A percentile compares a stretch with the other conserved stretches of the same genome.
Evolutionary conservation across 2,329 filamentous ascomycete species (phyloP).

Genomic region (Aaosphaeria arxii): DNA sequence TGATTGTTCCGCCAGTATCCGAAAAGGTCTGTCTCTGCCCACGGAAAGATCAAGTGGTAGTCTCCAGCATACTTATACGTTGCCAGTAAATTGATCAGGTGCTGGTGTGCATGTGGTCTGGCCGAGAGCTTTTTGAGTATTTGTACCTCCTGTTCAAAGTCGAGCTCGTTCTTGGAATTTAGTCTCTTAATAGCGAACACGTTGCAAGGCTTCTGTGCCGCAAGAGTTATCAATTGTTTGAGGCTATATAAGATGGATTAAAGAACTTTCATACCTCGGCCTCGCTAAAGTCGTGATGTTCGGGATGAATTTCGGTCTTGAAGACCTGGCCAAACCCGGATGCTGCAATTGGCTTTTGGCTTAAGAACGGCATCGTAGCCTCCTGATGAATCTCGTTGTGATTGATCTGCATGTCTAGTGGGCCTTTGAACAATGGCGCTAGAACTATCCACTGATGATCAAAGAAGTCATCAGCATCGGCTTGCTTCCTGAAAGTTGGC

Average conservation of each 20-base stretch:
- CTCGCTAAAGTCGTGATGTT: not conserved
- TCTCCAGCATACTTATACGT: not conserved
- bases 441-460: slow-evolving; percentile 6
- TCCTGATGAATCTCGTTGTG: too few species aligned
- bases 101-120: not conserved
- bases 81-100: slow-evolving; percentile 1
- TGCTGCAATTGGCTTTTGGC: not conserved
- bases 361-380: not conserved
- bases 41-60: slow-evolving; percentile 3
- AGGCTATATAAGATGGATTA: too few species aligned
- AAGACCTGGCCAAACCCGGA: not conserved
- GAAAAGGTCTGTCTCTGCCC: slow-evolving; percentile 1
- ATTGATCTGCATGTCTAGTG: too few species aligned
- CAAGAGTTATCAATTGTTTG: too few species aligned
- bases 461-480: slow-evolving; percentile 1
- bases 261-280: too few species aligned
- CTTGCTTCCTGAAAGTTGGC: too few species aligned
- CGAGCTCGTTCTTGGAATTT: not conserved
- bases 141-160: not conserved
- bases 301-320: not conserved
- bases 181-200: too few species aligned
- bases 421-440: slow-evolving; percentile 5
- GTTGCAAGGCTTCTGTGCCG: too few species aligned
- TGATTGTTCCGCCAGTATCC: not conserved
- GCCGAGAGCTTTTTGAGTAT: not conserved